phyloP scores from a whole-genome alignment of 768 basidiomycete species.

The Boletus speciosus region DNA sequence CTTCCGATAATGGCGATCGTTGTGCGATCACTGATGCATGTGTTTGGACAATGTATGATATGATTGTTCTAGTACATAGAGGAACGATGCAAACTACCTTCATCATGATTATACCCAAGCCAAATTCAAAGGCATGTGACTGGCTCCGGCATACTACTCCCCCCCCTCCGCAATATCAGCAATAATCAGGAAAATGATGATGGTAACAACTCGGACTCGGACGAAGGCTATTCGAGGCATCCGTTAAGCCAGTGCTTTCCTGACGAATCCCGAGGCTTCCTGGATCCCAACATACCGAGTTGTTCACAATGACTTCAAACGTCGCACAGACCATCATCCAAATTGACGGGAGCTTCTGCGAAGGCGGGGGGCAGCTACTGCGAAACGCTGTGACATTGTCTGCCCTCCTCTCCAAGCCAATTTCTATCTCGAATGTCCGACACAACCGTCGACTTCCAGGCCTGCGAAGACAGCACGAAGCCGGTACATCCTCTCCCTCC shows the following conservation, averaged over 20 bases:
- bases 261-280: not conserved
- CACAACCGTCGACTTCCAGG: constrained; percentile 57
- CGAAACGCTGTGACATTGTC: constrained; percentile 67
- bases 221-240: not conserved
- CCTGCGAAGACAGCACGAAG: constrained; percentile 68
- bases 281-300: not conserved
- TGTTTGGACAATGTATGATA: constrained; percentile 4
- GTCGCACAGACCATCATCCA: constrained; percentile 15
- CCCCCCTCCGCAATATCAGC: not conserved
- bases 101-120: not conserved
- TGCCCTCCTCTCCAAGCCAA: constrained; percentile 57
- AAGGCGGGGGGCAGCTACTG: constrained; percentile 69
- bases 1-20: constrained; percentile 8
- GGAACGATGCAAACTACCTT: not conserved
- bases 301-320: constrained; percentile 6
- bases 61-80: not conserved
- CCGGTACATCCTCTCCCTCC: constrained; percentile 39
- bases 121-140: not conserved
- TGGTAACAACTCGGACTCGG: not conserved
- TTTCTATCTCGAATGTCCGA: constrained; percentile 61
- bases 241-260: not conserved
- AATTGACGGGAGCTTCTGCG: constrained; percentile 45
- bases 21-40: not conserved
- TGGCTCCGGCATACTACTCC: not conserved
- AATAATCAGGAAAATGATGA: not conserved